These are phyloP conservation scores for Sphaerulina musiva DNA, from an alignment of 2,329 filamentous ascomycete species.

Conservation along the genomic window DNA sequence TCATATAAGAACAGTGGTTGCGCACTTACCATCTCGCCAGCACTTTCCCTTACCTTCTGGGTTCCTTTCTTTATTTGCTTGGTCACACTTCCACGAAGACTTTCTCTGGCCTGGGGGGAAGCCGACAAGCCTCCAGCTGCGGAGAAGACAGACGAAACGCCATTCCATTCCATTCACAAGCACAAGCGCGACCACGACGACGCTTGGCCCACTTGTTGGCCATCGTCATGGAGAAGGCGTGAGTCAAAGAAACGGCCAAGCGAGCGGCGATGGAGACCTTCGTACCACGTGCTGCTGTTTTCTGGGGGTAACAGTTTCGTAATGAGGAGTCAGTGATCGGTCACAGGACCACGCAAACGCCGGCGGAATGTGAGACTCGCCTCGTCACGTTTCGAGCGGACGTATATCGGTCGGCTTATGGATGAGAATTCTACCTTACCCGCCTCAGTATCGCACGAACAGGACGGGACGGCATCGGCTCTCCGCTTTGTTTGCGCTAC, in stretches of 20 bases:
- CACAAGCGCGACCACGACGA: too few species aligned
- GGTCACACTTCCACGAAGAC: constrained; percentile 1
- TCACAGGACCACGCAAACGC: neutral
- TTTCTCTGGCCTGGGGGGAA: constrained; percentile 8
- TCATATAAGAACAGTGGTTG: constrained; percentile 3
- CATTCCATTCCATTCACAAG: neutral
- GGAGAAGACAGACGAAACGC: constrained; percentile 6
- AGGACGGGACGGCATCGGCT: neutral
- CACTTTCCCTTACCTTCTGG: neutral
- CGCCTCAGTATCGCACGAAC: neutral
- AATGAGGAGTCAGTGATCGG: neutral
- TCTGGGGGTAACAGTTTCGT: constrained; percentile 13
- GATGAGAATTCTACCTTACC: neutral
- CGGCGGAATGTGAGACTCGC: neutral
- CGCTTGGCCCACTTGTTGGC: constrained; percentile 3
- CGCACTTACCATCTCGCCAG: constrained; percentile 1
- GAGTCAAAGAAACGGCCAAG: constrained; percentile 10
- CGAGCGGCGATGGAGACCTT: neutral
- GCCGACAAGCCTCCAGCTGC: neutral
- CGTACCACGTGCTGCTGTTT: constrained; percentile 10
- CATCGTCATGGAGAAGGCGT: constrained; percentile 7
- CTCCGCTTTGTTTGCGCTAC: neutral
- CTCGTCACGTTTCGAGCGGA: neutral
- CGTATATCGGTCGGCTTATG: neutral
- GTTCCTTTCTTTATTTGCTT: neutral